Conservation (phyloP, 805 yeast species). For the Isabelozyma heimii region DNA sequence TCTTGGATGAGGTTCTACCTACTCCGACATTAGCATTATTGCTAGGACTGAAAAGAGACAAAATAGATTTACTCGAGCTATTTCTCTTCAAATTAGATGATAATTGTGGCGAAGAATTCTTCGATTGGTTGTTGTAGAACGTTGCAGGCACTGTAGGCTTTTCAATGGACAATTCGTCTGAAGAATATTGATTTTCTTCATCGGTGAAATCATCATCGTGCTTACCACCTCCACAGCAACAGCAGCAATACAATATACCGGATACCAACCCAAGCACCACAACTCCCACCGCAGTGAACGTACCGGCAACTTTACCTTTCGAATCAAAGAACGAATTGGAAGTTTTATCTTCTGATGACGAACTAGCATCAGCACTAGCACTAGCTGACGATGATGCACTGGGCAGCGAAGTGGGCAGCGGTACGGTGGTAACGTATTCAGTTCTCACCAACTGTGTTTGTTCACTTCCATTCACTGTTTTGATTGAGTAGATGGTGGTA, state of each 20-base stretch:
- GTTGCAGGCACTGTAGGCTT: constrained; percentile 10
- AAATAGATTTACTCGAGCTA: constrained; percentile 33
- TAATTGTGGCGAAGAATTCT: constrained; percentile 6
- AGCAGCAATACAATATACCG: constrained; percentile 41
- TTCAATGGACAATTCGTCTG: constrained; percentile 27
- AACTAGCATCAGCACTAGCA: constrained; percentile 5
- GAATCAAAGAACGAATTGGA: constrained; percentile 55
- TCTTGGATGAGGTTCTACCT: constrained; percentile 27
- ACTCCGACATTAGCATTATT: constrained; percentile 13
- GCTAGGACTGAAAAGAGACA: constrained; percentile 19
- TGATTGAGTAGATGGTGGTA: constrained; percentile 11
- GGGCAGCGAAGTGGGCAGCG: background rate
- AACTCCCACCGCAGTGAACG: constrained; percentile 76
- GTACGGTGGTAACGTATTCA: constrained; percentile 10
- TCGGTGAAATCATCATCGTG: constrained; percentile 29
- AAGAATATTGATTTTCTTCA: constrained; percentile 37
- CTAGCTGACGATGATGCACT: constrained; percentile 2
- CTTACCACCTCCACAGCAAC: constrained; percentile 16
- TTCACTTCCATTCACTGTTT: constrained; percentile 13
- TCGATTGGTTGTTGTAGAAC: constrained; percentile 7
- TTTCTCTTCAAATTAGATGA: constrained; percentile 23
- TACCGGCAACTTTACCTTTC: constrained; percentile 81
- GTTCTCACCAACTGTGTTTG: constrained; percentile 8
- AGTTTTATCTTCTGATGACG: background rate
- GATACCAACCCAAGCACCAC: constrained; percentile 47